Conservation (phyloP, 768 basidiomycete genomes). For the Leucocoprinus sp. region DNA sequence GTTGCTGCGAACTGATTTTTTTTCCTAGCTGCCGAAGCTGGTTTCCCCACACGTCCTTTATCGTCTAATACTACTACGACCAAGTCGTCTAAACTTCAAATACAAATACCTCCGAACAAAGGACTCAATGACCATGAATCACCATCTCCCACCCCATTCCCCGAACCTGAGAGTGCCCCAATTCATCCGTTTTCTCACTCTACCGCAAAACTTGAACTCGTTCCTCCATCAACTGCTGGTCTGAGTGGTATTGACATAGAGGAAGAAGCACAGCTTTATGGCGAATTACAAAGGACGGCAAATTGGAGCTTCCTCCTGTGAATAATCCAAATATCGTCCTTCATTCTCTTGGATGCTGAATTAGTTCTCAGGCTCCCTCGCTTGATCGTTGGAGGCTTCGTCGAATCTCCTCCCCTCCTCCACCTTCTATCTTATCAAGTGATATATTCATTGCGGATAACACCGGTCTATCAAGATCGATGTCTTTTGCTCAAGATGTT, state of each 20-base stretch:
- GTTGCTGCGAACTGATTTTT: too few species aligned
- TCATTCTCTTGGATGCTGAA: not conserved
- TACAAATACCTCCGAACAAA: not conserved
- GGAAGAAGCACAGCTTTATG: constrained; percentile 60
- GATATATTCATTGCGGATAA: constrained; percentile 69
- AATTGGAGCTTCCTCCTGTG: constrained; percentile 12
- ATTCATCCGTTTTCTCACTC: constrained; percentile 39
- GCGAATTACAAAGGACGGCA: constrained; percentile 46
- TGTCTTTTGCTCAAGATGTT: constrained; percentile 56
- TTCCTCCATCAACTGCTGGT: constrained; percentile 25
- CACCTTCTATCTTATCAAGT: constrained; percentile 47
- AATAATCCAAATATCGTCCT: not conserved
- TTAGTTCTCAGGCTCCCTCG: constrained; percentile 1
- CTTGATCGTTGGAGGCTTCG: constrained; percentile 14
- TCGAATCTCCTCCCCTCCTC: constrained; percentile 19
- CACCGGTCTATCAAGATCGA: constrained; percentile 23
- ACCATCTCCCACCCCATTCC: constrained; percentile 6
- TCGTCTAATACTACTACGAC: not conserved
- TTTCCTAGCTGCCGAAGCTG: constrained; percentile 2
- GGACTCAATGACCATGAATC: not conserved
- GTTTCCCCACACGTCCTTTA: constrained; percentile 6
- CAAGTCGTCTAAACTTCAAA: not conserved
- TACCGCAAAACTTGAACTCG: constrained; percentile 41
- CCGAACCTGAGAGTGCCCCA: constrained; percentile 8
- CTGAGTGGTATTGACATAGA: constrained; percentile 51